Evolutionary conservation across 2,329 filamentous ascomycete species (phyloP).

Genomic region (Biscogniauxia sp.): DNA sequence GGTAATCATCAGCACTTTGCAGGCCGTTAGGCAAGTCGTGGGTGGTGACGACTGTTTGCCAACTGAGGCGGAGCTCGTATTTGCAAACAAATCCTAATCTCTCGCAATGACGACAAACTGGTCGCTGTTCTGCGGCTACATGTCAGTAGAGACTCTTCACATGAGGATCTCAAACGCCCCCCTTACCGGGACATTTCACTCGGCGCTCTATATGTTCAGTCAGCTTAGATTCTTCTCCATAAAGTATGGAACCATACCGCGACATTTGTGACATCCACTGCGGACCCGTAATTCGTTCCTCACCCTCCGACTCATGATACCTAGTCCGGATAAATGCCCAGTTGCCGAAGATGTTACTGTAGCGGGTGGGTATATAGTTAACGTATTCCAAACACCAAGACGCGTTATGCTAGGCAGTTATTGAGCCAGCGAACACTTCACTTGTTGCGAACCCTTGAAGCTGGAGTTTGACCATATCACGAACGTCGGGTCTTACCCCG

Average conservation of each 20-base stretch:
- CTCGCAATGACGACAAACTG: conserved; percentile 21
- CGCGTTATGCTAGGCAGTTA: background rate
- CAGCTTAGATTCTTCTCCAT: background rate
- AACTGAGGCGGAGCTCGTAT: conserved; percentile 23
- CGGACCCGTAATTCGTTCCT: conserved; percentile 20
- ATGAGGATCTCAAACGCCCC: background rate
- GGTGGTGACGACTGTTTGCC: conserved; percentile 14
- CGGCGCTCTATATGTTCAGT: conserved; percentile 12
- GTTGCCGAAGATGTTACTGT: background rate
- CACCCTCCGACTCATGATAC: background rate
- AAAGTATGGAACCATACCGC: conserved; percentile 13
- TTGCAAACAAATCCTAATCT: conserved; percentile 21
- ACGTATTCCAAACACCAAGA: background rate
- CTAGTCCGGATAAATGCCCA: background rate
- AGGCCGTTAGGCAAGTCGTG: background rate
- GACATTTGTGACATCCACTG: conserved; percentile 23
- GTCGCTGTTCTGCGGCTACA: conserved; percentile 15
- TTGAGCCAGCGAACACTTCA: no score
- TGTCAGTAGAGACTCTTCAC: background rate
- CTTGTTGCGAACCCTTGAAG: background rate
- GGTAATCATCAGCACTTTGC: background rate
- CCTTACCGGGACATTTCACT: conserved; percentile 21
- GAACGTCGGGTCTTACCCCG: background rate
- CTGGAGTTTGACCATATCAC: background rate
- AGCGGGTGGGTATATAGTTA: background rate